Conservation (phyloP, 2,329 filamentous ascomycete species). For the Sporothrix schenckii region DNA sequence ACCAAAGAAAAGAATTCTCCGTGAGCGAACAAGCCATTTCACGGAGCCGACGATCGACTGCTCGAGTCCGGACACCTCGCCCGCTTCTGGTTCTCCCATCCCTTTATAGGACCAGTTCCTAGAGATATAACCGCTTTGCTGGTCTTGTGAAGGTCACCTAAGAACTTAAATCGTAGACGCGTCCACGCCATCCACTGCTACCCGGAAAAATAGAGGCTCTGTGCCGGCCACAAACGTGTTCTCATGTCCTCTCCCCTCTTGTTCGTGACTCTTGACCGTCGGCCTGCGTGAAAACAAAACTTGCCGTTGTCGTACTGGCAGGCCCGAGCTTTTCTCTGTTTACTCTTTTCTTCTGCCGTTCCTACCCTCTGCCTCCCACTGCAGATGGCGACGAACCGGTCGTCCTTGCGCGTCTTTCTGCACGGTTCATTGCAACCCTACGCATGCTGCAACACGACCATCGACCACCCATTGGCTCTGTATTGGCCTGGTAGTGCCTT, state of each 20-base stretch:
- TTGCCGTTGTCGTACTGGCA: constrained; percentile 21
- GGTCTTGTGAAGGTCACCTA: not conserved
- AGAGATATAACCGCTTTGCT: not conserved
- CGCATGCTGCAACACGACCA: constrained; percentile 15
- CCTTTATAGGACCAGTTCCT: not conserved
- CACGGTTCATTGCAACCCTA: constrained; percentile 24
- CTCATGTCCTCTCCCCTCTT: constrained; percentile 16
- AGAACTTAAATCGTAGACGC: not conserved
- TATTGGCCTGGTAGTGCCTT: not conserved
- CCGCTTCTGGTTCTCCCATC: not conserved
- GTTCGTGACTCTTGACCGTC: constrained; percentile 7
- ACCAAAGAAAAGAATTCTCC: constrained; percentile 15
- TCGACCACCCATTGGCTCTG: not conserved
- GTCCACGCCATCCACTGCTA: not conserved
- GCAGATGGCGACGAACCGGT: constrained; percentile 8
- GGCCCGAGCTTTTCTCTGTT: constrained; percentile 23
- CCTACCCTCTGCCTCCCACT: not conserved
- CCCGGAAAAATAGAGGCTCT: constrained; percentile 8
- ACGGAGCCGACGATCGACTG: constrained; percentile 18
- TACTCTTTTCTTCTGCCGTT: not conserved
- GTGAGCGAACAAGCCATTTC: not conserved
- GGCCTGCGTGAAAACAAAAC: constrained; percentile 12
- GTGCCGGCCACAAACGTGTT: constrained; percentile 18
- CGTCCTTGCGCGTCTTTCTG: constrained; percentile 5
- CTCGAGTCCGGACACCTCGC: constrained; percentile 12